phyloP scores from a whole-genome alignment of 306 rosid species.

The Quercus bicolor region DNA sequence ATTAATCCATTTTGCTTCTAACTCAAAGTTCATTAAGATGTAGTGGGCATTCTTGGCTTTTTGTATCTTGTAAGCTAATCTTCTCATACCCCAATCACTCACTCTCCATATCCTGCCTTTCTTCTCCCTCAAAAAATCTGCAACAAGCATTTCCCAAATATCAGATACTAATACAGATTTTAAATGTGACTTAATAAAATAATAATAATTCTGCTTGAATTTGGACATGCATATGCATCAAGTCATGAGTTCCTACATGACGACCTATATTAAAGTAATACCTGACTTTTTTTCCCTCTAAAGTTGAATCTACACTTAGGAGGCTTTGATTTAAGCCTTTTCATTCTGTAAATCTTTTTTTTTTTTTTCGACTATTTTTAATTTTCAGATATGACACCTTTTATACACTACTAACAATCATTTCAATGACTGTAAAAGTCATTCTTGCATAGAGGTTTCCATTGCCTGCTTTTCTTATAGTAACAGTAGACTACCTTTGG shows the following conservation, averaged over 20 bases:
- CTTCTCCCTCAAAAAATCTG: conserved; percentile 88
- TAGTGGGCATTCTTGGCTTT: conserved; percentile 76
- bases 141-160: conserved; percentile 14
- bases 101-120: conserved; percentile 82
- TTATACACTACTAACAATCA: neutral
- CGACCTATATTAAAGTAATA: neutral
- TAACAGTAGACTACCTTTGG: neutral
- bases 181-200: neutral
- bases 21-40: conserved; percentile 82
- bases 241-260: neutral
- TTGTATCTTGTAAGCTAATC: conserved; percentile 74
- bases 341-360: neutral
- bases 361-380: neutral
- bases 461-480: neutral
- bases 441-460: neutral
- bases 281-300: neutral
- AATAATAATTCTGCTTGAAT: neutral
- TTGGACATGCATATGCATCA: neutral
- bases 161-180: conserved; percentile 20
- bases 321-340: neutral
- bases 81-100: conserved; percentile 93
- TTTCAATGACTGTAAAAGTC: neutral
- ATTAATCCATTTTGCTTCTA: conserved; percentile 77
- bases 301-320: neutral
- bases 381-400: neutral